Percentiles rank a stretch among this genome's conserved stretches.
These are phyloP conservation scores for Acanthamoeba triangularis DNA, from an alignment of 208 protist genomes.

Conservation along the genomic window DNA sequence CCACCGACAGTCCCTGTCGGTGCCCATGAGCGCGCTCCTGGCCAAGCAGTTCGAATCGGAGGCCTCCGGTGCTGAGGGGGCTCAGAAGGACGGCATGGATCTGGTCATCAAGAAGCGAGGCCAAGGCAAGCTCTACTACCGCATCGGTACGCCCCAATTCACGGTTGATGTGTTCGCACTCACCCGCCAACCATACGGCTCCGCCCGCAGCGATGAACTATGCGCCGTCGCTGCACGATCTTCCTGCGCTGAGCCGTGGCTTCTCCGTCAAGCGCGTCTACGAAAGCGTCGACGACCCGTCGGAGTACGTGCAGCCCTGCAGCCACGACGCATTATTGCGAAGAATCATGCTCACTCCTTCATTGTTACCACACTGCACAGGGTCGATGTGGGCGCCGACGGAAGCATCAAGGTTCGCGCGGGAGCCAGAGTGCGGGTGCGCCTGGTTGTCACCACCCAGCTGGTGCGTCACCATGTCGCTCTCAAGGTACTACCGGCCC, in stretches of 20 bases:
- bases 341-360: background rate
- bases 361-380: background rate
- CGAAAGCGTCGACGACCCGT: constrained; percentile 55
- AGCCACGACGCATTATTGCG: background rate
- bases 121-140: constrained; percentile 27
- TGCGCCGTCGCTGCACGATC: constrained; percentile 16
- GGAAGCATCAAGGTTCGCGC: background rate
- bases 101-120: background rate
- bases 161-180: background rate
- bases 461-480: constrained; percentile 42
- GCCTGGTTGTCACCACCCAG: background rate
- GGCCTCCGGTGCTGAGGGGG: background rate
- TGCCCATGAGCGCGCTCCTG: constrained; percentile 51
- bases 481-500: constrained; percentile 1
- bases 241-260: background rate
- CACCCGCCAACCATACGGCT: no score
- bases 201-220: constrained; percentile 17
- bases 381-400: background rate
- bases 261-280: constrained; percentile 60
- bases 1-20: background rate
- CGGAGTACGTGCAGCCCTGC: background rate
- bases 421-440: constrained; percentile 33
- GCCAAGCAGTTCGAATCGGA: constrained; percentile 2
- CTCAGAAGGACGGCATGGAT: constrained; percentile 41
- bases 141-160: background rate